Conservation (phyloP, 306 rosid genomes). For the Begonia peltatifolia region DNA sequence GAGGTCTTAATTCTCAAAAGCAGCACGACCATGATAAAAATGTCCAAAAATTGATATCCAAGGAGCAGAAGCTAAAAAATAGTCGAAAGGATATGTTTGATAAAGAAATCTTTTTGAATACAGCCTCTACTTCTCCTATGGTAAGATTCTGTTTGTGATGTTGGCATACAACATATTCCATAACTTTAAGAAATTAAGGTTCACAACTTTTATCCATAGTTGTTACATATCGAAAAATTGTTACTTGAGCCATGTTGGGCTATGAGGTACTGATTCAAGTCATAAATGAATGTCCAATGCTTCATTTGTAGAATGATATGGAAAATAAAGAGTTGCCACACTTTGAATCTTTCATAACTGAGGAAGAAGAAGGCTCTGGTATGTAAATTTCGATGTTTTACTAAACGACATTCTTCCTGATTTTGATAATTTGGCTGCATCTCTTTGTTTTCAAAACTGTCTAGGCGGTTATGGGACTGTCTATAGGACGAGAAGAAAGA, state of each 20-base stretch:
- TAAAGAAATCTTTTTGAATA: conserved; percentile 10
- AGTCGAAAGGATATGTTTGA: conserved; percentile 5
- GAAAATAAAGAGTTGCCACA: conserved; percentile 13
- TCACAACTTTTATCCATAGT: conserved; percentile 1
- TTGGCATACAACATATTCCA: background rate
- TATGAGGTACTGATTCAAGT: conserved; percentile 1
- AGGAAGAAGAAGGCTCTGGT: conserved; percentile 35
- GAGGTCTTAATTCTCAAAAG: conserved; percentile 12
- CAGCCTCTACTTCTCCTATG: conserved; percentile 18
- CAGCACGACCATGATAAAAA: conserved; percentile 14
- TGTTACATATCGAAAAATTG: background rate
- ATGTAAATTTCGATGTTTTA: conserved; percentile 2
- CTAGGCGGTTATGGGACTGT: conserved; percentile 32
- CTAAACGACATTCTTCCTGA: no score
- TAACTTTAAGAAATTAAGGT: background rate
- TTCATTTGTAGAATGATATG: conserved; percentile 16
- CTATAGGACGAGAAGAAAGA: conserved; percentile 20
- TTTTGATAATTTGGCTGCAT: no score
- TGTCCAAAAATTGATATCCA: conserved; percentile 14
- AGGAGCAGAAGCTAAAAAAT: conserved; percentile 21
- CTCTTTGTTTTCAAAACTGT: conserved; percentile 2
- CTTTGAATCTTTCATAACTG: conserved; percentile 17
- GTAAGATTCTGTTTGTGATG: conserved; percentile 13
- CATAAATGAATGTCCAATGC: background rate
- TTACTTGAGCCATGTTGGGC: conserved; percentile 2